Conservation (phyloP, 345 rosid species). For the Aurinia saxatilis region DNA sequence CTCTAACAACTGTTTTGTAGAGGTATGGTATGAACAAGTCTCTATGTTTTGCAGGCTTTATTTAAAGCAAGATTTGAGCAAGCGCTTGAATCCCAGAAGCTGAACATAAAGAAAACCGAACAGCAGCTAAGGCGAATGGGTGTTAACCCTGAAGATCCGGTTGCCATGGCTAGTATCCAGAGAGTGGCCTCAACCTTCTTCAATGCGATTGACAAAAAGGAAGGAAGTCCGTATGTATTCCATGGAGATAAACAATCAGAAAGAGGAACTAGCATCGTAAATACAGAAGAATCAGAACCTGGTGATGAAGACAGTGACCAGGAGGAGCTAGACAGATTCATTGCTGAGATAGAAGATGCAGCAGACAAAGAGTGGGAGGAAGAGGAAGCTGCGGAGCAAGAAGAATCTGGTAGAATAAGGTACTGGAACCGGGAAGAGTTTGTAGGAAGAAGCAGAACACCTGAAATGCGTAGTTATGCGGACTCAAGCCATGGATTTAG, state of each 20-base stretch:
- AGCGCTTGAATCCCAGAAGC: constrained; percentile 98
- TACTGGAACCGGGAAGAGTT: constrained; percentile 74
- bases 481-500: constrained; percentile 36
- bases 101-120: constrained; percentile 86
- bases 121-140: constrained; percentile 86
- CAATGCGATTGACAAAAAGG: constrained; percentile 87
- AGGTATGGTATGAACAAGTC: constrained; percentile 5
- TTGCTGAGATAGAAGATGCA: constrained; percentile 92
- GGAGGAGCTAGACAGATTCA: constrained; percentile 86
- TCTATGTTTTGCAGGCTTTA: constrained; percentile 57
- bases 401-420: constrained; percentile 63
- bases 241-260: constrained; percentile 42
- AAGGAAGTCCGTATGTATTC: constrained; percentile 92
- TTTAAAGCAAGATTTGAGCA: constrained; percentile 98
- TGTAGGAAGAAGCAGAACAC: constrained; percentile 52
- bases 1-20: background rate
- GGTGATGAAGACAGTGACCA: constrained; percentile 77
- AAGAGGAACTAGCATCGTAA: constrained; percentile 6
- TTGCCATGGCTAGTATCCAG: constrained; percentile 96
- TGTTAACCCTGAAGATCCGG: constrained; percentile 96
- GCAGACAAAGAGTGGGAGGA: constrained; percentile 94
- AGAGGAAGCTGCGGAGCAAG: constrained; percentile 88
- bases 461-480: constrained; percentile 19
- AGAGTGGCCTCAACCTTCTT: constrained; percentile 97
- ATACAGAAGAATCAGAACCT: constrained; percentile 38